Percentiles rank a stretch among this genome's conserved stretches.
These are phyloP conservation scores for Brasilioporus rufonigricans DNA, from an alignment of 768 basidiomycete species.

Conservation along the genomic window DNA sequence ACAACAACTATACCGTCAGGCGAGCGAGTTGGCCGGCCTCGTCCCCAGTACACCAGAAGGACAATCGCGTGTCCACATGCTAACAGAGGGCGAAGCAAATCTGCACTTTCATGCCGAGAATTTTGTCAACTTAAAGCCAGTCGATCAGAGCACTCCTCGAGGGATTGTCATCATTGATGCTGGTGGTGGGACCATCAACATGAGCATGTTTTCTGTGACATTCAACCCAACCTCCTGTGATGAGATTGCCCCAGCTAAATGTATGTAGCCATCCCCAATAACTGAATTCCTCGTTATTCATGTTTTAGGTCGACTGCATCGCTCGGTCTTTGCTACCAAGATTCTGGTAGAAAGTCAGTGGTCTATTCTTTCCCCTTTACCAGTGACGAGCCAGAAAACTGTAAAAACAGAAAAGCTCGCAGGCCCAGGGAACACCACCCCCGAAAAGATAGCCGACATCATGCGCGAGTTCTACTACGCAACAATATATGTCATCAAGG, in stretches of 20 bases:
- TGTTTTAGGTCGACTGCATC: not conserved
- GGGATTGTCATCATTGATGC: too few species aligned
- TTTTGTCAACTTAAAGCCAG: not conserved
- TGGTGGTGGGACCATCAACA: not conserved
- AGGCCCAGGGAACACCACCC: not conserved
- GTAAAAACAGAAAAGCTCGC: not conserved
- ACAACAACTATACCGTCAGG: too few species aligned
- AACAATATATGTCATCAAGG: not conserved
- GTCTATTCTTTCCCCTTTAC: not conserved
- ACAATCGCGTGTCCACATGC: too few species aligned
- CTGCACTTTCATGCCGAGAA: not conserved
- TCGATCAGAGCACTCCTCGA: not conserved
- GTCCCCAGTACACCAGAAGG: too few species aligned
- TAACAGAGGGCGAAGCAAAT: too few species aligned
- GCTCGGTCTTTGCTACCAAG: not conserved
- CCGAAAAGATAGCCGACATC: not conserved
- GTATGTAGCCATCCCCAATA: not conserved
- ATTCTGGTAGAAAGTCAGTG: not conserved
- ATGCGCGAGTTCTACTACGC: not conserved
- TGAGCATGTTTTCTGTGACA: too few species aligned
- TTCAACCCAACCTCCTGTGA: too few species aligned
- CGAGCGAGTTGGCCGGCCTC: too few species aligned
- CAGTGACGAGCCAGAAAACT: not conserved
- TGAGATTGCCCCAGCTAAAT: too few species aligned
- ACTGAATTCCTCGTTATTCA: not conserved